Conservation (phyloP, 768 basidiomycete species). For the Tricholoma sp. region DNA sequence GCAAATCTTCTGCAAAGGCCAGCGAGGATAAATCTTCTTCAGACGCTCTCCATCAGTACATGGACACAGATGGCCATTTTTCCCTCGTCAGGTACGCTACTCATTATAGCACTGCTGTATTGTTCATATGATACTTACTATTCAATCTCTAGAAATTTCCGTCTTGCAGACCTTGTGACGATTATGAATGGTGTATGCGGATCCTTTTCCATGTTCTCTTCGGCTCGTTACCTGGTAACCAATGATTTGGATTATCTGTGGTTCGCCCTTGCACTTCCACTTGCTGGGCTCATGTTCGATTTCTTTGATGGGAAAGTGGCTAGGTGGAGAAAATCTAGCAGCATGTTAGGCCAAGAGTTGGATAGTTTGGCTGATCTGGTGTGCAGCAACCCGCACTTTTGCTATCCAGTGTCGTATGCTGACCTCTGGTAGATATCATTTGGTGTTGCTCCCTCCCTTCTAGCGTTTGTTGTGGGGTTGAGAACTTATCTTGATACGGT, state of each 20-base stretch:
- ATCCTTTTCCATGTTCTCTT: slow-evolving; percentile 90
- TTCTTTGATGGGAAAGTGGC: slow-evolving; percentile 98
- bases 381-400: slow-evolving; percentile 22
- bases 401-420: slow-evolving; percentile 2
- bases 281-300: slow-evolving; percentile 96
- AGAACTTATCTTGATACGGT: slow-evolving; percentile 89
- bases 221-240: slow-evolving; percentile 80
- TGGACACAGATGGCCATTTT: slow-evolving; percentile 92
- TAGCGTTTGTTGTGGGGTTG: slow-evolving; percentile 88
- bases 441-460: slow-evolving; percentile 92
- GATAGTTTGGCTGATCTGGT: slow-evolving; percentile 97
- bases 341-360: slow-evolving; percentile 95
- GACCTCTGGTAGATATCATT: slow-evolving; percentile 75
- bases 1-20: slow-evolving; percentile 34
- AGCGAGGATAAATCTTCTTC: slow-evolving; percentile 15
- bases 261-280: slow-evolving; percentile 83
- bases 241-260: slow-evolving; percentile 77
- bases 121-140: slow-evolving; percentile 9
- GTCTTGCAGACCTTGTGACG: slow-evolving; percentile 95
- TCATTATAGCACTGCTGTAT: slow-evolving; percentile 3
- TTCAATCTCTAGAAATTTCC: slow-evolving; percentile 75
- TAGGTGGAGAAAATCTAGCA: slow-evolving; percentile 91
- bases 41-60: slow-evolving; percentile 71
- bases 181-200: slow-evolving; percentile 99
- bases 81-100: slow-evolving; percentile 82